phyloP scores from a whole-genome alignment of 1,139 yeast species.

The Candida sojae region DNA sequence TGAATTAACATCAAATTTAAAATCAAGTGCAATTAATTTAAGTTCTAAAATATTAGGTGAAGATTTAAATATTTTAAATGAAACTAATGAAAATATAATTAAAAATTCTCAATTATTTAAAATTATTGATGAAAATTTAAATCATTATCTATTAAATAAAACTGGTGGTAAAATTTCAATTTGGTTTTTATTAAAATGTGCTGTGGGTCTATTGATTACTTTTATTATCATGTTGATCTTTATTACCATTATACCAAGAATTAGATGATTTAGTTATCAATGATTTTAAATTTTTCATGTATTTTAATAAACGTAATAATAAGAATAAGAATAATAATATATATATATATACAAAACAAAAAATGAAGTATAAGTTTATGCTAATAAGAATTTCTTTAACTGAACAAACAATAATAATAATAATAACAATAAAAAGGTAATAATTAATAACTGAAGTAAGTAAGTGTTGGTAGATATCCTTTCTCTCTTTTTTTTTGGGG shows the following conservation, averaged over 20 bases:
- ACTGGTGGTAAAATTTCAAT: constrained; percentile 40
- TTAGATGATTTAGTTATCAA: constrained; percentile 13
- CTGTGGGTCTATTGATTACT: constrained; percentile 22
- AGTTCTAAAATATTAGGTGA: constrained; percentile 35
- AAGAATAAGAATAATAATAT: not conserved
- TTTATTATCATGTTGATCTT: constrained; percentile 32
- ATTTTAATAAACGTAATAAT: not conserved
- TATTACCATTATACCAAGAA: constrained; percentile 29
- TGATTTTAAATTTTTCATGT: not conserved
- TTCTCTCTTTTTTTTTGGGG: too few relatives aligned
- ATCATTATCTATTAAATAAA: constrained; percentile 36
- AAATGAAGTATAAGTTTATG: not conserved
- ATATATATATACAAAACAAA: not conserved
- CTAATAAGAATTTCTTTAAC: not conserved
- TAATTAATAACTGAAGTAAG: too few relatives aligned
- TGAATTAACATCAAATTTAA: constrained; percentile 37
- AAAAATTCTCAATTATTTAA: constrained; percentile 39
- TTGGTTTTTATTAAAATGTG: constrained; percentile 35
- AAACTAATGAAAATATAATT: constrained; percentile 39
- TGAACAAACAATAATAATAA: not conserved
- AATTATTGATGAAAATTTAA: constrained; percentile 40
- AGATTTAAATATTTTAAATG: constrained; percentile 36
- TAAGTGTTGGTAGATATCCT: too few relatives aligned
- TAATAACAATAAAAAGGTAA: too few relatives aligned
- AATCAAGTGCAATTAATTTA: constrained; percentile 37